Conservation (phyloP, 495 filamentous ascomycete genomes). For the Penicillium flavigenum region DNA sequence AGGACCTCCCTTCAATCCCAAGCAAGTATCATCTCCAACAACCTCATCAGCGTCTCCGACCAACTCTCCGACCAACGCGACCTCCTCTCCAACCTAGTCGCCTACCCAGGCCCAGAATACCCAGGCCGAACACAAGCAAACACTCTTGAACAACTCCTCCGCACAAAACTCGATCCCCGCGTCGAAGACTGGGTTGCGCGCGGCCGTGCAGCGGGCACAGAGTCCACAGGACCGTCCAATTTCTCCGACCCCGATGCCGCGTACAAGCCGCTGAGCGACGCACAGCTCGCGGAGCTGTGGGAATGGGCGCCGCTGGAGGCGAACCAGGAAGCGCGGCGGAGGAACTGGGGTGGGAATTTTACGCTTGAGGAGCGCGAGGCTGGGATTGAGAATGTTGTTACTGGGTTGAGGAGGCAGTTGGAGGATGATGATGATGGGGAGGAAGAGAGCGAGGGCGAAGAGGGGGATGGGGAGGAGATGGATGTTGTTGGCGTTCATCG, state of each 20-base stretch:
- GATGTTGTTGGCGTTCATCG: conserved; percentile 44
- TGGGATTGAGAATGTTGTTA: conserved; percentile 69
- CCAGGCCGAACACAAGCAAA: conserved; percentile 67
- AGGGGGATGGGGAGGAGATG: conserved; percentile 56
- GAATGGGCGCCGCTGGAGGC: conserved; percentile 52
- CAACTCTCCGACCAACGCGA: conserved; percentile 57
- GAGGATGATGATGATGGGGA: conserved; percentile 59
- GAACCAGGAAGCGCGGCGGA: conserved; percentile 47
- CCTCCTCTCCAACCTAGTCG: conserved; percentile 60
- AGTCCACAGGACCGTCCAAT: conserved; percentile 12
- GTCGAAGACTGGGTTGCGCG: conserved; percentile 71
- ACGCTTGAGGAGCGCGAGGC: conserved; percentile 66
- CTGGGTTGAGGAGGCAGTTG: conserved; percentile 59
- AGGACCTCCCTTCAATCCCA: conserved; percentile 71
- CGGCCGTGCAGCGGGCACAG: conserved; percentile 46
- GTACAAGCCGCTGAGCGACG: conserved; percentile 36
- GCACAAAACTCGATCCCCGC: conserved; percentile 77
- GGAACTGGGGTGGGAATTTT: conserved; percentile 61
- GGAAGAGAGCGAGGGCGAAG: conserved; percentile 47
- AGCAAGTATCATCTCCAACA: conserved; percentile 62
- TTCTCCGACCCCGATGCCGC: conserved; percentile 5
- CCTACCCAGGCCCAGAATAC: conserved; percentile 74
- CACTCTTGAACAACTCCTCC: conserved; percentile 62
- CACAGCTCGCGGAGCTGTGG: conserved; percentile 46
- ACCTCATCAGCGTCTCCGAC: conserved; percentile 58